Percentiles rank a stretch among this genome's conserved stretches.
These are phyloP conservation scores for Rhizophora apiculata DNA, from an alignment of 345 rosid genomes.

Conservation along the genomic window DNA sequence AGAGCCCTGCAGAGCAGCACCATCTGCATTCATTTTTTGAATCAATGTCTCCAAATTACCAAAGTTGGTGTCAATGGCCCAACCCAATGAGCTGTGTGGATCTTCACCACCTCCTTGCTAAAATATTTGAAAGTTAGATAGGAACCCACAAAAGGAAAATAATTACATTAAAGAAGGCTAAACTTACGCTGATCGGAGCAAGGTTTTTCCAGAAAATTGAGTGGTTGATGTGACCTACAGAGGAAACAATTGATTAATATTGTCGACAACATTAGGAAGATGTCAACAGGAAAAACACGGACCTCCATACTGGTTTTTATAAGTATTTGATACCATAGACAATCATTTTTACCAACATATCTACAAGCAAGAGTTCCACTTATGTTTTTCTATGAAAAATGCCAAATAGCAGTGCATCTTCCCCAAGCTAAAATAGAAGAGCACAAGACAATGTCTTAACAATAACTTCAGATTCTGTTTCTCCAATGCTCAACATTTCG, in stretches of 20 bases:
- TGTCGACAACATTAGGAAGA: neutral
- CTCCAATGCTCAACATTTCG: neutral
- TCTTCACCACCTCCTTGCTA: constrained; percentile 97
- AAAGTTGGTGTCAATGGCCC: constrained; percentile 72
- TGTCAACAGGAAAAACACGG: neutral
- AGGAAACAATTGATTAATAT: neutral
- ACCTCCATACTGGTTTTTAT: no score
- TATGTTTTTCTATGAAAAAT: neutral
- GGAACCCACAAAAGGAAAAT: neutral
- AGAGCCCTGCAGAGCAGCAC: constrained; percentile 95
- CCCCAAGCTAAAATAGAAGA: neutral
- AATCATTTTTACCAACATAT: neutral
- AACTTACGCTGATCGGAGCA: constrained; percentile 60
- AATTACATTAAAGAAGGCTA: neutral
- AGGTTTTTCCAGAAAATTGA: constrained; percentile 94
- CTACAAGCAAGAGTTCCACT: constrained; percentile 2
- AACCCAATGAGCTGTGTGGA: constrained; percentile 69
- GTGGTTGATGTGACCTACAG: constrained; percentile 87
- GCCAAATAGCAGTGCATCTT: neutral
- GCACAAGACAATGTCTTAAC: neutral
- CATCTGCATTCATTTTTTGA: constrained; percentile 79
- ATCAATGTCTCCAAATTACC: constrained; percentile 80
- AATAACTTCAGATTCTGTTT: neutral
- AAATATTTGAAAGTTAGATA: constrained; percentile 16
- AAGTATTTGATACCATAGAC: neutral